Base-by-base conservation (phyloP, 306 rosid genomes). In the Inga leiocalycina region DNA sequence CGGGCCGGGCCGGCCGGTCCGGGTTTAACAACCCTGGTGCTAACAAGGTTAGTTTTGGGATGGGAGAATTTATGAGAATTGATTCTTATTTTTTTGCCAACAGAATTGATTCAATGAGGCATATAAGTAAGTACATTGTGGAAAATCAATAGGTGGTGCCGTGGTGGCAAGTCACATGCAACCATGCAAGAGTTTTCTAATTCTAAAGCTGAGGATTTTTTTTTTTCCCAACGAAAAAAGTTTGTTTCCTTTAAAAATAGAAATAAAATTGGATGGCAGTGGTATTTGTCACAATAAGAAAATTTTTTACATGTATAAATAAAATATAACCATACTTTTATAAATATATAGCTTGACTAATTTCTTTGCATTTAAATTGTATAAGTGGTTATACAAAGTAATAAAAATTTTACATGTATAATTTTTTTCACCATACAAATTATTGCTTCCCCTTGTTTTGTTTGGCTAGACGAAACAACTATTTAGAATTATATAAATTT, bases 111-210 rank as follows among this genome's bases (percentile, higher is more conserved):
- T 39, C 46, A 79, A 75, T 43, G 56, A 75, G 32, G 48, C 71
- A 75, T 81, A 76, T 76, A 39, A 85, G 75, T 76, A 39, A 85
- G 75, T 75, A 62, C 79, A 37, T 71, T 10, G 61, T 61, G 76
- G 76, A 35, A 61, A 27, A 51, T 76, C 62, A 16, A 16, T 30
- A 54, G 45, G 82, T 81, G 80, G 86, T 89, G 89, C 86, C 76
- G 82, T 81, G 80, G 86, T 89, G 89, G 88, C 76, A 67, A 61
- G 87, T 88, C 92, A 62, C 68, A 62, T 62, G 68, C 68, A 62
- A 24, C 4, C 68, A 62, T 62, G 68, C 68, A 62, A 24, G 4
- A 1, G 19, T 24, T 4, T 37, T 62, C 68, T 27, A 62, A 62
- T 11, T 62, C 19, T 11, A 10, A 24, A 62, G 68, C 16, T 62